A percentile compares a stretch with the other conserved stretches of the same genome.
Conservation (phyloP, 2,329 filamentous ascomycete species). For the Clonostachys byssicola region DNA sequence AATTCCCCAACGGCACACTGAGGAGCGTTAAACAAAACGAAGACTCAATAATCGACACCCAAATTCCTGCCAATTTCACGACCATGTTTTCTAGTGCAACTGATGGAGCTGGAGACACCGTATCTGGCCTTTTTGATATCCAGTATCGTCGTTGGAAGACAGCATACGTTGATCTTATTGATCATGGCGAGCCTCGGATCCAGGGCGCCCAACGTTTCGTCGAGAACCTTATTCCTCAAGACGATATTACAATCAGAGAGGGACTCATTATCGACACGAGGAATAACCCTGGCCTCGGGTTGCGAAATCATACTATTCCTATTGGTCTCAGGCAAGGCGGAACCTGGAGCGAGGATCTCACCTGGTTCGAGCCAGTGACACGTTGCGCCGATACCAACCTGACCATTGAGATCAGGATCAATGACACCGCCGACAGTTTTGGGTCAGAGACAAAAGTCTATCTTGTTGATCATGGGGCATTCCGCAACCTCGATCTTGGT, state of each 20-base stretch:
- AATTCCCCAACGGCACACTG: background rate
- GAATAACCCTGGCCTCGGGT: constrained; percentile 31
- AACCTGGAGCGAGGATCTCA: constrained; percentile 39
- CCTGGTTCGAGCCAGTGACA: constrained; percentile 40
- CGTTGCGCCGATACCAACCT: constrained; percentile 35
- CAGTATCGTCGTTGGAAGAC: constrained; percentile 18
- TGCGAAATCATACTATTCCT: constrained; percentile 38
- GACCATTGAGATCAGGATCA: constrained; percentile 32
- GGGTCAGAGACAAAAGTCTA: too few relatives aligned
- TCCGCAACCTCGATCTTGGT: too few relatives aligned
- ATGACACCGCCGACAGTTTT: too few relatives aligned
- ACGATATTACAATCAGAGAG: constrained; percentile 21
- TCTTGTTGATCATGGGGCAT: too few relatives aligned
- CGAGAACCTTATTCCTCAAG: constrained; percentile 19
- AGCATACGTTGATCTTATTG: constrained; percentile 9
- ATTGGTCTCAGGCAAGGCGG: constrained; percentile 21
- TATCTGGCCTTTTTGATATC: constrained; percentile 38
- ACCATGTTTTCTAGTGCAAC: constrained; percentile 31
- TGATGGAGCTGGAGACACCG: constrained; percentile 12
- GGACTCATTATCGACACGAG: constrained; percentile 35
- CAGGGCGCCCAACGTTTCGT: constrained; percentile 18
- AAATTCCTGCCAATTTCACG: constrained; percentile 21
- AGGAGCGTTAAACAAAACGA: background rate
- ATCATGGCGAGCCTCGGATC: constrained; percentile 22
- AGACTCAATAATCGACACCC: constrained; percentile 7